Evolutionary conservation across 2,329 filamentous ascomycete species (phyloP).

Genomic region (Didymella segeticola): DNA sequence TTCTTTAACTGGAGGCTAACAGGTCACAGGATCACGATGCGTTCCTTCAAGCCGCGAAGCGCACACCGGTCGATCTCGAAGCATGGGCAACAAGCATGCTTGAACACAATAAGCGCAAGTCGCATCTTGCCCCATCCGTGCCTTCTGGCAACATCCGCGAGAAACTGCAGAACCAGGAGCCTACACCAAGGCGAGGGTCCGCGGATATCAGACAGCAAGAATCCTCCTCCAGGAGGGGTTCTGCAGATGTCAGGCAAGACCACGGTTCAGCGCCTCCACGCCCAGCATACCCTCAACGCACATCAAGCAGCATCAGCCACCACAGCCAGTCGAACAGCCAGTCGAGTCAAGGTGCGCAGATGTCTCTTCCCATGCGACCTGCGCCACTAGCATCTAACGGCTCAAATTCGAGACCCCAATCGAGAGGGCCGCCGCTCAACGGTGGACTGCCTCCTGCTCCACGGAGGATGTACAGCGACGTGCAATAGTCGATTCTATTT

Average conservation of each 20-base stretch:
- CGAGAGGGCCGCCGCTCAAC: slow-evolving; percentile 31
- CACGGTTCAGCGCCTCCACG: slow-evolving; percentile 40
- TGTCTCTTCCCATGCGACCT: slow-evolving; percentile 56
- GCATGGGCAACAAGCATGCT: slow-evolving; percentile 95
- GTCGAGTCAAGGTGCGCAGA: slow-evolving; percentile 26
- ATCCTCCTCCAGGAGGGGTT: slow-evolving; percentile 34
- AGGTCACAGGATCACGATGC: slow-evolving; percentile 80
- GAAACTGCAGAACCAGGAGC: slow-evolving; percentile 46
- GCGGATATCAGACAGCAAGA: slow-evolving; percentile 36
- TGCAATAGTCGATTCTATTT: slow-evolving; percentile 24
- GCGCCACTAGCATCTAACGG: slow-evolving; percentile 46
- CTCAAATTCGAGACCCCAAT: slow-evolving; percentile 33
- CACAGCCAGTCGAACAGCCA: slow-evolving; percentile 27
- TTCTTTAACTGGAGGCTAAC: slow-evolving; percentile 20
- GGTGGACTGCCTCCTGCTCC: slow-evolving; percentile 38
- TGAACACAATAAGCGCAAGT: slow-evolving; percentile 94
- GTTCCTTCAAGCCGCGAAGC: slow-evolving; percentile 94
- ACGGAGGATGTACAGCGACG: slow-evolving; percentile 44
- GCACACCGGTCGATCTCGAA: slow-evolving; percentile 90
- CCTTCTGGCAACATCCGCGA: slow-evolving; percentile 65
- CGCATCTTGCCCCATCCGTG: slow-evolving; percentile 82
- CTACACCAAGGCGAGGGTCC: slow-evolving; percentile 34
- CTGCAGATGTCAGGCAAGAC: slow-evolving; percentile 33
- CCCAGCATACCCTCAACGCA: slow-evolving; percentile 52
- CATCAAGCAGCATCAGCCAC: slow-evolving; percentile 50